Evolutionary conservation across 2,329 filamentous ascomycete species (phyloP), one percentile per base, ranked within the genome.

Genomic region (Zalaria obscura): DNA sequence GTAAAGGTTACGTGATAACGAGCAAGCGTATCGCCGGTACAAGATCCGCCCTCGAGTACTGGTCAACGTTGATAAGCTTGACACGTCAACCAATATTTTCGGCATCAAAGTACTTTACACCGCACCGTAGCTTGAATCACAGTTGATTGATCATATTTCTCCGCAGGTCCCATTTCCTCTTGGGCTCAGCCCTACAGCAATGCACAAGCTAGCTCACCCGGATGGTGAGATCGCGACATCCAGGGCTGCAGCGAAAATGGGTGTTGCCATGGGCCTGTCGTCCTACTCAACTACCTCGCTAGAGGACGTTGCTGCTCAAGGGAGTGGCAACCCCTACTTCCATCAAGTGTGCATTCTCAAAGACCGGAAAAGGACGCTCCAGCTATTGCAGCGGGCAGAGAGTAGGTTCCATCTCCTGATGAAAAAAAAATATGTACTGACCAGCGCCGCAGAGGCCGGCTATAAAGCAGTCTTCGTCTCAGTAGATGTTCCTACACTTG

Each of bases 391-490:
- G 33, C 32, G 41, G 29, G 40, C 37, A 18, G 37, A 40, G 33
- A 61, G 41, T 40, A 6, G 36, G 41, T 4, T 10, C 5, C 10
- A 11, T 31, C 8, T 9, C 25, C 29, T 7, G n/a, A n/a, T 32
- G n/a, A n/a, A 32, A 32, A 6, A n/a, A 32, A 32, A 32, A 6
- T n/a, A 11, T 10, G 26, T 8, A 29, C 7, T 3, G 4, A 26
- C 11, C 33, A 27, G 29, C 3, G 4, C 8, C 41, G 3, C 37
- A 65, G 59, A 55, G 41, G 61, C 66, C 0, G 67, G 68, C 4
- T 72, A 67, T 51, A 67, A 68, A 44, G 70, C 69, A 0, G 49
- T 73, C 2, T 63, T 75, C 32, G 49, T 75, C 2, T 67, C 69
- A 0, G 67, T 72, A 1, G 72, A 75, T 43, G 60, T 62, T 0